Percentiles rank a stretch among this genome's conserved stretches.
These are phyloP conservation scores for Macrolepiota dolichaula DNA, from an alignment of 768 basidiomycete species.

Conservation along the genomic window DNA sequence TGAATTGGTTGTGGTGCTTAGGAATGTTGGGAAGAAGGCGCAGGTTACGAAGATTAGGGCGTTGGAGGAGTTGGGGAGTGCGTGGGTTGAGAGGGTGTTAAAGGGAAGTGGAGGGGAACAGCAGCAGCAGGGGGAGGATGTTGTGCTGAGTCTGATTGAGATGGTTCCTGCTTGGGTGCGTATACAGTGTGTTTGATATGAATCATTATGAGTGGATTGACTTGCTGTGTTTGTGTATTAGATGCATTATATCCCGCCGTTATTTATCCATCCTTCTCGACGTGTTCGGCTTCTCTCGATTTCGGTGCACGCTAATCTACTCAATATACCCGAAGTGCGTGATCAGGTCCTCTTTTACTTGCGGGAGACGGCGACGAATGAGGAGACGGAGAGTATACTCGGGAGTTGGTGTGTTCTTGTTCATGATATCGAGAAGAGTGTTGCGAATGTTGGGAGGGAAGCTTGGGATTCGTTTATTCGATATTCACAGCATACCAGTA, in stretches of 20 bases:
- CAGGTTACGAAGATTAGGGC: conserved; percentile 79
- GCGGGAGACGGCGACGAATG: conserved; percentile 40
- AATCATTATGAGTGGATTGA: not conserved
- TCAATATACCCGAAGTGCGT: conserved; percentile 49
- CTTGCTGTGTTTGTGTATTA: conserved; percentile 28
- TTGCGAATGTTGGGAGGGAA: conserved; percentile 44
- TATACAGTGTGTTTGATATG: conserved; percentile 14
- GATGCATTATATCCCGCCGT: conserved; percentile 83
- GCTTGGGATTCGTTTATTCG: conserved; percentile 48
- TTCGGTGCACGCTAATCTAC: conserved; percentile 59
- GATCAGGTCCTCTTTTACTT: conserved; percentile 50
- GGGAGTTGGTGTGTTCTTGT: conserved; percentile 74
- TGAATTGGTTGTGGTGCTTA: conserved; percentile 78
- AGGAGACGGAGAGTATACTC: conserved; percentile 54
- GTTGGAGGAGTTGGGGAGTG: conserved; percentile 74
- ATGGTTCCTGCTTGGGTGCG: conserved; percentile 92
- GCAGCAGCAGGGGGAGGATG: conserved; percentile 4
- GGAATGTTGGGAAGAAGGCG: conserved; percentile 87
- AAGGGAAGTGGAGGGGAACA: conserved; percentile 35
- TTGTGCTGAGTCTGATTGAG: conserved; percentile 41
- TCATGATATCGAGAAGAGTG: conserved; percentile 68
- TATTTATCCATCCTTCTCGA: conserved; percentile 78
- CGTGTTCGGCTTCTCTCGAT: conserved; percentile 64
- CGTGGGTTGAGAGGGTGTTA: conserved; percentile 58
- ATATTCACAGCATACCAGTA: not conserved